Percentiles rank a stretch among this genome's conserved stretches.
phyloP scores from a whole-genome alignment of 176 grass and related monocot species.

The Oryza coarctata region DNA sequence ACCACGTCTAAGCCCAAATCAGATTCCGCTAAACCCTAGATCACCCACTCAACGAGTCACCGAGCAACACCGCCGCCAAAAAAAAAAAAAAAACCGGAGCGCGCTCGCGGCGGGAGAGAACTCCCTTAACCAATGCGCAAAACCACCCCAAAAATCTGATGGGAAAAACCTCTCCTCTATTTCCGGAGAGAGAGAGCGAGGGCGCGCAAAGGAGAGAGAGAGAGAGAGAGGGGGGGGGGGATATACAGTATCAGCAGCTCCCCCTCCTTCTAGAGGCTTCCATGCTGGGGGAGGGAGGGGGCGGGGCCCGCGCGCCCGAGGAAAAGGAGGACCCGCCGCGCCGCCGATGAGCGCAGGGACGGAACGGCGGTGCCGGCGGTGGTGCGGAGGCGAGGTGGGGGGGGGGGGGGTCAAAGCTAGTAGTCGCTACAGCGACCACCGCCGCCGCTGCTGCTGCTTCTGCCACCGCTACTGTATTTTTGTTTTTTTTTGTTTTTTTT shows the following conservation, averaged over 20 bases:
- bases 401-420: background rate
- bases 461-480: background rate
- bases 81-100: background rate
- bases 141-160: background rate
- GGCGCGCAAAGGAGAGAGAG: background rate
- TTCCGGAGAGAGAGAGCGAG: background rate
- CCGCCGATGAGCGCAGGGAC: background rate
- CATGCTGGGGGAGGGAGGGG: background rate
- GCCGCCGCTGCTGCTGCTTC: background rate
- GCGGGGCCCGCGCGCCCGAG: background rate
- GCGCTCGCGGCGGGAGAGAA: background rate
- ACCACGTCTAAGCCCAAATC: background rate
- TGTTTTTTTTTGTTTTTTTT: background rate
- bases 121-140: constrained; percentile 34
- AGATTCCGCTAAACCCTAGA: constrained; percentile 26
- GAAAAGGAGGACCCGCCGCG: background rate
- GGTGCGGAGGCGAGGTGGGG: background rate
- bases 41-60: constrained; percentile 19
- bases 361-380: no score
- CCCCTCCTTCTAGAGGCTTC: background rate
- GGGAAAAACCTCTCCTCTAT: background rate
- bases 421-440: background rate
- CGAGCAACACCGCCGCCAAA: background rate
- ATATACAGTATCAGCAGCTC: constrained; percentile 1
- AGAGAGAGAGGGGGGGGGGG: background rate